Evolutionary conservation across 2,329 filamentous ascomycete genomes (phyloP), one percentile per base, ranked within the genome.

Genomic region (Penicillium freii): DNA sequence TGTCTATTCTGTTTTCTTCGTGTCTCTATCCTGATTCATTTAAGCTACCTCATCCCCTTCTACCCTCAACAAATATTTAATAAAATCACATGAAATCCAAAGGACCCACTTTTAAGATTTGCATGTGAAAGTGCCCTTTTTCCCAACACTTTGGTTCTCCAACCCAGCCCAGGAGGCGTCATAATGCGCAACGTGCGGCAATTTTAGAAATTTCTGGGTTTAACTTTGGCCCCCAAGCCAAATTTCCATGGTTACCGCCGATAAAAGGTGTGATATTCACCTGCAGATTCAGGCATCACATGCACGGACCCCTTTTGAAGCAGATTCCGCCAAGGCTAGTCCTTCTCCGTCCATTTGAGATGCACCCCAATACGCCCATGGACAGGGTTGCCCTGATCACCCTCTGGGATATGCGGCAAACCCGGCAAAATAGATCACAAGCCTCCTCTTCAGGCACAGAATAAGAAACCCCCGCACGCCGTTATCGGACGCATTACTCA

Each of bases 91-190:
- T 55, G 53, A 17, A n/a, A 50, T 21, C 31, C 17, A 13, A 13
- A 21, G 31, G 31, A 10, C 45, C 53, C 53, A 51, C 46, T 38
- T 19, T 8, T 3, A 11, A 6, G 27, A 54, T 54, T 54, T 42
- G 51, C 53, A 56, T 56, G 53, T 56, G 53, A 56, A 45, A 45
- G 51, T 27, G 23, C 21, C 21, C 44, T 36, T 55, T 55, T 55
- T 56, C 53, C 53, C 53, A 56, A 56, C 47, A 56, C 9, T 50
- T 50, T 44, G 31, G 7, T 29, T 31, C 23, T 19, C 8, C 34
- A 7, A 2, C 17, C n/a, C 15, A 31, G 11, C 10, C 9, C 10
- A 11, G 52, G 21, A 31, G 33, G 50, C 31, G 19, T 45, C 23
- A 36, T 15, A 25, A 44, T n/a, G 25, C 17, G 42, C 23, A 27